phyloP scores from a whole-genome alignment of 345 rosid species.

The Rhodamnia rubescens region DNA sequence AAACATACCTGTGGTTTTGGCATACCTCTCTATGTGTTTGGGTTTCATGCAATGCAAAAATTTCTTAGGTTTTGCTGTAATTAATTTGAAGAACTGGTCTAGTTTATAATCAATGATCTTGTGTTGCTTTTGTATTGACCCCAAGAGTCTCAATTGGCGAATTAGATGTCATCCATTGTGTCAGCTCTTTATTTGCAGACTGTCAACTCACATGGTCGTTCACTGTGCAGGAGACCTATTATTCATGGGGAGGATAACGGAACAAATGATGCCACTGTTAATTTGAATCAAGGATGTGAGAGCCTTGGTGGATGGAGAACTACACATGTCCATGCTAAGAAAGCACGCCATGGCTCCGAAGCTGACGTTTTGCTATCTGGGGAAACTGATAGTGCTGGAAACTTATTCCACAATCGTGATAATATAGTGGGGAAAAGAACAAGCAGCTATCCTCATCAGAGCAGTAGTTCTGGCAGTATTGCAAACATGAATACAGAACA shows the following conservation, averaged over 20 bases:
- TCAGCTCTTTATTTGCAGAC: not conserved
- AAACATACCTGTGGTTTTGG: not conserved
- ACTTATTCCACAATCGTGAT: conserved; percentile 10
- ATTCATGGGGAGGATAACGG: not conserved
- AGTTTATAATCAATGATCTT: not conserved
- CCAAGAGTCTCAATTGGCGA: not conserved
- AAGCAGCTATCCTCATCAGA: conserved; percentile 11
- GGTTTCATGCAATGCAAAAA: not conserved
- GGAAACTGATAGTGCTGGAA: conserved; percentile 9
- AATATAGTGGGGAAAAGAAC: conserved; percentile 7
- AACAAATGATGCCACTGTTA: not conserved
- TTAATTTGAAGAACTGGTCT: not conserved
- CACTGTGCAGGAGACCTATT: conserved; percentile 4
- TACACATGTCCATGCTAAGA: conserved; percentile 3
- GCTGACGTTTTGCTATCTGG: not conserved
- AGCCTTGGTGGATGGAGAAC: conserved; percentile 55
- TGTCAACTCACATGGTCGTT: not conserved
- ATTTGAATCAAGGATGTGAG: conserved; percentile 1
- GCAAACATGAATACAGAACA: conserved; percentile 1
- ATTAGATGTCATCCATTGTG: not conserved
- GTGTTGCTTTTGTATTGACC: not conserved
- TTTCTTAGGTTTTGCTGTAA: not conserved
- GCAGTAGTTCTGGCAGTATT: not conserved
- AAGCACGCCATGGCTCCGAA: conserved; percentile 3
- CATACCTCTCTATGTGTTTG: not conserved